Conservation (phyloP, 2,329 filamentous ascomycete species). For the Beauveria sp. region DNA sequence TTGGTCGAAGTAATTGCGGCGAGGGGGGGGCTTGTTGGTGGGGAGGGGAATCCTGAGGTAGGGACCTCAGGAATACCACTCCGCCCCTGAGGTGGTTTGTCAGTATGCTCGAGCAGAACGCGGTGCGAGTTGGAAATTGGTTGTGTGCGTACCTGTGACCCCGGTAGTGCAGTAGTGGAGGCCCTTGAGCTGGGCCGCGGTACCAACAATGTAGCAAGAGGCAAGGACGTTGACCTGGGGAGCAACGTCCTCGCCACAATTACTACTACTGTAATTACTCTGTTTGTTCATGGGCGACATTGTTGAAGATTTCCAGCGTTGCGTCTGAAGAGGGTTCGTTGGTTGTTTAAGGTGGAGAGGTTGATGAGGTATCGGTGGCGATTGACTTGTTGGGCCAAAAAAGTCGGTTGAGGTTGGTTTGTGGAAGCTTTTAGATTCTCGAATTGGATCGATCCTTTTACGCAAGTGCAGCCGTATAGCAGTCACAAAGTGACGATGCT, state of each 20-base stretch:
- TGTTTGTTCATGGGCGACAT: slow-evolving; percentile 67
- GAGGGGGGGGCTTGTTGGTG: slow-evolving; percentile 84
- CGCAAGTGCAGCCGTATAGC: slow-evolving; percentile 3
- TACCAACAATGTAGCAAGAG: slow-evolving; percentile 82
- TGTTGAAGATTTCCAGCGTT: slow-evolving; percentile 19
- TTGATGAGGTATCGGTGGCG: slow-evolving; percentile 1
- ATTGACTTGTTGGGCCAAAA: background rate
- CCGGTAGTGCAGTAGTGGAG: slow-evolving; percentile 95
- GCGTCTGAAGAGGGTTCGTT: slow-evolving; percentile 12
- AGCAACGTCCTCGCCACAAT: slow-evolving; percentile 62
- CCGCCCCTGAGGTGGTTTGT: slow-evolving; percentile 50
- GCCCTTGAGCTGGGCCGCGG: slow-evolving; percentile 63
- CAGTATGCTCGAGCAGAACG: background rate
- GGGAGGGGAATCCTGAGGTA: slow-evolving; percentile 76
- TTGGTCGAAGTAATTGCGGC: slow-evolving; percentile 62
- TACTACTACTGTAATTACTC: slow-evolving; percentile 63
- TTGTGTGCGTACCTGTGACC: slow-evolving; percentile 57
- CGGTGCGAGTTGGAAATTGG: background rate
- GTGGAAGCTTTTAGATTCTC: background rate
- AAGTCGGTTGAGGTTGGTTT: background rate
- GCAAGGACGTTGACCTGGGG: slow-evolving; percentile 72
- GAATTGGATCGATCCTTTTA: background rate
- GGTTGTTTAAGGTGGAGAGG: background rate
- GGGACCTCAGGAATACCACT: slow-evolving; percentile 95
- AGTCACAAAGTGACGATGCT: slow-evolving; percentile 9